These are phyloP conservation scores for Kuraishia hungarica DNA, from an alignment of 805 yeast species.

Conservation along the genomic window DNA sequence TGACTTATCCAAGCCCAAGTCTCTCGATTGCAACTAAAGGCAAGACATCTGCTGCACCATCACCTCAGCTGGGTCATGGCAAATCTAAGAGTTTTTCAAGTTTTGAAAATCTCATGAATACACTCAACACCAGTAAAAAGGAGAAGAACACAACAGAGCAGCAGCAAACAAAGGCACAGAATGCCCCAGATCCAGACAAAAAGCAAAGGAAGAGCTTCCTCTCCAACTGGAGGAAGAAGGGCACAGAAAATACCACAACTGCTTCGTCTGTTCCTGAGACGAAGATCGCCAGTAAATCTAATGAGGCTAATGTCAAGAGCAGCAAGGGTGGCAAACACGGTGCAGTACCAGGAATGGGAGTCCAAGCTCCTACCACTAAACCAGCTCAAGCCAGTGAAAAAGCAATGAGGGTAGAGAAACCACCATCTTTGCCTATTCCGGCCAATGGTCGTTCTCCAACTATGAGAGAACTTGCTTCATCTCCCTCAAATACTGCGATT, in stretches of 20 bases:
- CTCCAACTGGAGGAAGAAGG: constrained; percentile 6
- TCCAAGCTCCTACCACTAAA: no score
- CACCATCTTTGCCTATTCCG: background rate
- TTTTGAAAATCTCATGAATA: constrained; percentile 2
- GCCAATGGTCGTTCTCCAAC: background rate
- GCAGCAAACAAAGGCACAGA: background rate
- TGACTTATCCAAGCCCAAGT: background rate
- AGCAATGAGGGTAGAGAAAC: background rate
- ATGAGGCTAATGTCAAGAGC: background rate
- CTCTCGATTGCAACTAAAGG: background rate
- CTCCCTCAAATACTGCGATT: background rate
- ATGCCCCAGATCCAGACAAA: background rate
- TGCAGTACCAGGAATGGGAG: background rate
- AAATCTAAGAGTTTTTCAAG: constrained; percentile 7
- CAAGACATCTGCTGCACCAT: background rate
- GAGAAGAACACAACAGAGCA: background rate
- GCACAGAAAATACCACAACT: background rate
- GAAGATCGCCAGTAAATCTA: background rate
- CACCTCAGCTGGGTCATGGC: background rate
- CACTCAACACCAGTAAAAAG: background rate
- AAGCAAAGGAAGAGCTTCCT: constrained; percentile 2
- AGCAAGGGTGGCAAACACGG: background rate
- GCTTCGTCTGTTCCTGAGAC: background rate
- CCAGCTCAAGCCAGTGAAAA: background rate
- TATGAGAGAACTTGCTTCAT: background rate